Base-by-base conservation (phyloP, 108 stramenopile genomes). In the Fragilaria radians region DNA sequence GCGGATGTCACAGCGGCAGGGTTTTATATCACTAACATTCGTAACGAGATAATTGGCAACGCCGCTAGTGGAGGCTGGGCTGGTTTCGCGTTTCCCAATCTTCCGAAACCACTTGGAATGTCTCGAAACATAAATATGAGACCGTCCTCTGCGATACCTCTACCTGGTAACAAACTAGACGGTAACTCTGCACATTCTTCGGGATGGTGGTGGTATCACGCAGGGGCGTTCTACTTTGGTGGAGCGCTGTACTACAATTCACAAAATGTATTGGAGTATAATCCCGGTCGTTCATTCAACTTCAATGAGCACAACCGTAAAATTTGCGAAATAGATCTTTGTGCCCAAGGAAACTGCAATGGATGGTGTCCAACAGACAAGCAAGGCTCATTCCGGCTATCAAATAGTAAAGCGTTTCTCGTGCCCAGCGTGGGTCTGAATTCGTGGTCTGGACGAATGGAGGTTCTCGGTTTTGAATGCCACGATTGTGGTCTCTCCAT, bases 31-130 rank as follows among this genome's bases (percentile, higher is more conserved):
- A 67, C 74, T 53, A 76, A 76, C 61, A 48, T 76, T 21, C 70
- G 70, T 54, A 76, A 76, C 33, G 25, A 67, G 25, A 63, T 76
- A 49, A 63, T 76, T 55, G 74, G 74, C 5, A 76, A 76, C 51
- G 74, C 66, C 23, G 74, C 74, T 24, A 29, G 33, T 28, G 74
- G 74, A 27, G 74, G 74, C 1, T 76, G 74, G 74, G 70, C 74
- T 22, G 74, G 74, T 17, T 71, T 76, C 42, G 70, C 70, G 4
- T 64, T 76, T 46, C 74, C 74, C 27, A 50, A 46, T 50, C 61
- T 76, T 5, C 23, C 24, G 3, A 27, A 22, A 14, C 63, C 73
- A 36, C 30, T 68, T 42, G 68, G 68, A 1, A 25, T 58, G 9
- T 53, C 69, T 51, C 32, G 32, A 54, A 28, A 58, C 25, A 28